These are phyloP conservation scores for Cyberlindnera mycetangii DNA, from an alignment of 805 yeast species.

Conservation along the genomic window DNA sequence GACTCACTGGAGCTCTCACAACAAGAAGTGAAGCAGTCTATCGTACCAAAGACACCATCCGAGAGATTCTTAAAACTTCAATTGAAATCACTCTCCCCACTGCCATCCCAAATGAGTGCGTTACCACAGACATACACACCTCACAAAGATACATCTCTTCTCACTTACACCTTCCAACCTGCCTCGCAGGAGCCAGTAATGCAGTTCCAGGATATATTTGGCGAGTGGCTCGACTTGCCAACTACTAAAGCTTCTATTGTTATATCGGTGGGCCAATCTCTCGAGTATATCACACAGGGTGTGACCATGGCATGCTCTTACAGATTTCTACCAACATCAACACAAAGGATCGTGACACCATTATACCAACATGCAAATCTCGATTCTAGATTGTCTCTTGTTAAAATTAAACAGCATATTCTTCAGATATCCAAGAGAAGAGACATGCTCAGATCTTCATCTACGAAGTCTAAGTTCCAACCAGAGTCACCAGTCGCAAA, in stretches of 20 bases:
- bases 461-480: constrained; percentile 18
- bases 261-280: constrained; percentile 46
- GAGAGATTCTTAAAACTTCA: constrained; percentile 33
- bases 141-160: constrained; percentile 47
- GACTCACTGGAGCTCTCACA: constrained; percentile 51
- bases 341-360: constrained; percentile 40
- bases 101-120: constrained; percentile 30
- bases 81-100: constrained; percentile 31
- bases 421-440: constrained; percentile 33
- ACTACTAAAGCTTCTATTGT: constrained; percentile 37
- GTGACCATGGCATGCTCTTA: constrained; percentile 48
- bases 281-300: constrained; percentile 45
- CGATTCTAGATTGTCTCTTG: constrained; percentile 31
- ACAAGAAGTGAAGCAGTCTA: not conserved
- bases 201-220: constrained; percentile 45
- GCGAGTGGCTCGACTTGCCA: constrained; percentile 45
- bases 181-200: constrained; percentile 41
- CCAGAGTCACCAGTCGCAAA: constrained; percentile 41
- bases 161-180: constrained; percentile 59
- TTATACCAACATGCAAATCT: constrained; percentile 44
- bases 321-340: constrained; percentile 32
- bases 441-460: constrained; percentile 33
- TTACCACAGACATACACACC: not conserved
- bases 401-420: constrained; percentile 32
- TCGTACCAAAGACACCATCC: constrained; percentile 5